A percentile compares a stretch with the other conserved stretches of the same genome.
These are phyloP conservation scores for Sideroxylon spinosum DNA, from an alignment of 179 eudicot species.

Conservation along the genomic window DNA sequence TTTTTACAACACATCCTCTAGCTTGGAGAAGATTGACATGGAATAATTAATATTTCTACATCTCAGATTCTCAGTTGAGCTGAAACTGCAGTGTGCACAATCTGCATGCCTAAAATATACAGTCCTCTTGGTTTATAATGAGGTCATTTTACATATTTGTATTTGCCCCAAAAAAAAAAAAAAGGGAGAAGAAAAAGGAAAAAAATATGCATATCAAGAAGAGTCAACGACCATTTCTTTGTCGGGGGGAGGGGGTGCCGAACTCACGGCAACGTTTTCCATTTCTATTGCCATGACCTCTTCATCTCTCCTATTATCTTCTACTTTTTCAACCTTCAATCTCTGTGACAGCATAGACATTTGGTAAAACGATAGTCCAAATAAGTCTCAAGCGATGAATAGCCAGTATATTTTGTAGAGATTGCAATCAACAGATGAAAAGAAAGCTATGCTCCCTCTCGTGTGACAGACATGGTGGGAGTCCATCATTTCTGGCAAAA, in stretches of 20 bases:
- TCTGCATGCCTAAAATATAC: constrained; percentile 1
- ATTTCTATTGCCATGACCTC: constrained; percentile 18
- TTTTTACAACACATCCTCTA: too few species aligned
- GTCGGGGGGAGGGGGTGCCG: not conserved
- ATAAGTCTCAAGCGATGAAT: not conserved
- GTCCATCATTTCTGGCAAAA: not conserved
- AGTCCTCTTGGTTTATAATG: constrained; percentile 9
- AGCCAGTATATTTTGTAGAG: not conserved
- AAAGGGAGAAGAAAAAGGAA: not conserved
- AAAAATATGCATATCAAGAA: not conserved
- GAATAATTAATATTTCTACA: not conserved
- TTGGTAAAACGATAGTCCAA: not conserved
- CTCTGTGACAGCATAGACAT: constrained; percentile 16
- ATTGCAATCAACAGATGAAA: not conserved
- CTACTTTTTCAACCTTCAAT: constrained; percentile 20
- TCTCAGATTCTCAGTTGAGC: not conserved
- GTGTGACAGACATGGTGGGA: not conserved
- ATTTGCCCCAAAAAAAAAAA: too few species aligned
- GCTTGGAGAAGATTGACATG: not conserved
- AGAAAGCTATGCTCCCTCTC: not conserved
- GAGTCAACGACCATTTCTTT: constrained; percentile 10
- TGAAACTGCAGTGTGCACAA: not conserved
- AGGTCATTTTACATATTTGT: not conserved
- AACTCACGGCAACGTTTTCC: constrained; percentile 15
- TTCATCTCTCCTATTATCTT: constrained; percentile 15